Percentiles rank a stretch among this genome's conserved stretches.
phyloP scores from a whole-genome alignment of 441 rosid genomes.

The Theobroma grandiflorum region DNA sequence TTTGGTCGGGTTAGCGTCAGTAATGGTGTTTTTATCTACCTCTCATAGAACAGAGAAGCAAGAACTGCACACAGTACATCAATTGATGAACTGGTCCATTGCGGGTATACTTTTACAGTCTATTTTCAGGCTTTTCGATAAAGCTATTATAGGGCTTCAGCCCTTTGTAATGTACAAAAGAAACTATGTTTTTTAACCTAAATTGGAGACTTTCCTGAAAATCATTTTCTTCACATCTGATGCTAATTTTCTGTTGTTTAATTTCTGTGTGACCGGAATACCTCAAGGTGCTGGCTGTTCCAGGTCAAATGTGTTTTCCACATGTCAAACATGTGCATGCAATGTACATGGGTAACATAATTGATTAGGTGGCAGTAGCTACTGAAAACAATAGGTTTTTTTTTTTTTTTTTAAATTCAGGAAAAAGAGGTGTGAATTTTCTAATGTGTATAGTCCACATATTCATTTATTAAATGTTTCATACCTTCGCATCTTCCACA shows the following conservation, averaged over 20 bases:
- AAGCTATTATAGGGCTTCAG: neutral
- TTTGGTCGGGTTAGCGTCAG: conserved; percentile 79
- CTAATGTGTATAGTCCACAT: neutral
- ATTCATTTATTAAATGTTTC: neutral
- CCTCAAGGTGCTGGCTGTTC: neutral
- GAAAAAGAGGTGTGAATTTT: neutral
- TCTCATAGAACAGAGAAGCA: conserved; percentile 89
- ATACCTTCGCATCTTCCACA: neutral
- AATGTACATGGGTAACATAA: neutral
- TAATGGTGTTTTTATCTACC: conserved; percentile 87
- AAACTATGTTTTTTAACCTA: neutral
- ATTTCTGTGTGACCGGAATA: neutral
- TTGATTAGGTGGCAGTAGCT: conserved; percentile 3
- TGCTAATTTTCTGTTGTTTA: neutral
- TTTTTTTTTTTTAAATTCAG: neutral
- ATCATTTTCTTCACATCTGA: conserved; percentile 17
- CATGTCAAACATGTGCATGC: neutral
- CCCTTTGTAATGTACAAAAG: conserved; percentile 11
- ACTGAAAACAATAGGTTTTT: neutral
- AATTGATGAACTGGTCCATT: conserved; percentile 80
- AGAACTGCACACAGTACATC: conserved; percentile 80
- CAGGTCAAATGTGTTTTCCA: neutral
- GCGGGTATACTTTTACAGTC: conserved; percentile 58
- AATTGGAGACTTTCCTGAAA: neutral
- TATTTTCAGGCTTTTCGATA: neutral